Conservation (phyloP, 805 yeast species). For the Soucietia sequanensis region DNA sequence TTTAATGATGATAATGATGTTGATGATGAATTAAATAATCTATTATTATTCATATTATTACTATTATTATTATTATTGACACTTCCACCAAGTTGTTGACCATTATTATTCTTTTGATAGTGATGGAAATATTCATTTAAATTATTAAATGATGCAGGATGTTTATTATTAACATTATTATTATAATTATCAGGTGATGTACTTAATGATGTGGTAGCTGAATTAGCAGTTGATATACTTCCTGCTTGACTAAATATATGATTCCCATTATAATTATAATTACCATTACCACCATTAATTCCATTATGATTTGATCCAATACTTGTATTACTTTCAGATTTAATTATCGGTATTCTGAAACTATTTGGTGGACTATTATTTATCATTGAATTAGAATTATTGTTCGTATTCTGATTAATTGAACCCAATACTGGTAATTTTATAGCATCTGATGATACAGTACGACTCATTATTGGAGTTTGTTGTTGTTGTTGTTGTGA, state of each 20-base stretch:
- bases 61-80: too few relatives aligned
- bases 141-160: conserved; percentile 23
- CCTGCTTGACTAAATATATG: conserved; percentile 25
- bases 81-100: too few relatives aligned
- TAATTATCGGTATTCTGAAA: conserved; percentile 12
- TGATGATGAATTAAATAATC: conserved; percentile 17
- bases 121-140: conserved; percentile 33
- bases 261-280: too few relatives aligned
- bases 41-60: too few relatives aligned
- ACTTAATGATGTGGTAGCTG: conserved; percentile 26
- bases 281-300: conserved; percentile 1
- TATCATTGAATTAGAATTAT: too few relatives aligned
- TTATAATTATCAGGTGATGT: conserved; percentile 31
- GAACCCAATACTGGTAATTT: conserved; percentile 7
- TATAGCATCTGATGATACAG: conserved; percentile 15
- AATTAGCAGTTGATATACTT: conserved; percentile 23
- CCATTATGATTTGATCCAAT: conserved; percentile 13
- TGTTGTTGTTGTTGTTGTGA: conserved; percentile 5
- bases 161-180: conserved; percentile 4
- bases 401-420: too few relatives aligned
- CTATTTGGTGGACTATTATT: conserved; percentile 5
- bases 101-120: conserved; percentile 7
- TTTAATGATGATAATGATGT: conserved; percentile 17
- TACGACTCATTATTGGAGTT: conserved; percentile 6
- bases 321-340: conserved; percentile 27